Conservation (phyloP, 345 rosid genomes). For the Acer negundo region DNA sequence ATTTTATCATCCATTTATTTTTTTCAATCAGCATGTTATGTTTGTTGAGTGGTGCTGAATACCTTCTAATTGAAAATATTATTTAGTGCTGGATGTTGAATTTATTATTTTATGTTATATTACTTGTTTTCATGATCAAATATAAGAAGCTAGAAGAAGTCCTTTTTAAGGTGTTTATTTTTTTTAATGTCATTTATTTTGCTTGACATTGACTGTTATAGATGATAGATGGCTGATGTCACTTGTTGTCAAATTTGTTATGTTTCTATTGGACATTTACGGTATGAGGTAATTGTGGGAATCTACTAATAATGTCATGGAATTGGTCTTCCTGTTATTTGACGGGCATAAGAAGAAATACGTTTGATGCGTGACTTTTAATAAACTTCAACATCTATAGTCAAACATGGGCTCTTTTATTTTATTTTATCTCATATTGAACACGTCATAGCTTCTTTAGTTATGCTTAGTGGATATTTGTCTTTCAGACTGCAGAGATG, state of each 20-base stretch:
- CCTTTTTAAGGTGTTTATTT: background rate
- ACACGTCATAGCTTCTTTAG: background rate
- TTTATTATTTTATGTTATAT: background rate
- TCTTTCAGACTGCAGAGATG: conserved; percentile 91
- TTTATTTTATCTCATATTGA: background rate
- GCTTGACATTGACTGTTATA: background rate
- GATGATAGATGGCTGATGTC: background rate
- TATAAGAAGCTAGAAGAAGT: background rate
- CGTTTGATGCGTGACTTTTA: background rate
- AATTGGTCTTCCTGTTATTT: background rate
- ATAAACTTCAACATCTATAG: background rate
- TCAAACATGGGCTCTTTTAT: background rate
- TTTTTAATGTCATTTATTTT: background rate
- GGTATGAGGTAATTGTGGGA: background rate
- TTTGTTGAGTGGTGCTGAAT: background rate
- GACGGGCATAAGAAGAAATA: background rate
- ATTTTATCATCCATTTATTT: background rate
- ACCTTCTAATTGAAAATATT: background rate
- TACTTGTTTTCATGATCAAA: background rate
- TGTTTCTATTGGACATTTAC: background rate
- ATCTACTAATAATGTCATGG: background rate
- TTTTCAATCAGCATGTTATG: background rate
- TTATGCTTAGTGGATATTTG: background rate
- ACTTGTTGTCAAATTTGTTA: background rate
- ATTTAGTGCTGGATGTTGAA: background rate